phyloP scores from a whole-genome alignment of 1,139 yeast genomes.

The Candida neerlandica region DNA sequence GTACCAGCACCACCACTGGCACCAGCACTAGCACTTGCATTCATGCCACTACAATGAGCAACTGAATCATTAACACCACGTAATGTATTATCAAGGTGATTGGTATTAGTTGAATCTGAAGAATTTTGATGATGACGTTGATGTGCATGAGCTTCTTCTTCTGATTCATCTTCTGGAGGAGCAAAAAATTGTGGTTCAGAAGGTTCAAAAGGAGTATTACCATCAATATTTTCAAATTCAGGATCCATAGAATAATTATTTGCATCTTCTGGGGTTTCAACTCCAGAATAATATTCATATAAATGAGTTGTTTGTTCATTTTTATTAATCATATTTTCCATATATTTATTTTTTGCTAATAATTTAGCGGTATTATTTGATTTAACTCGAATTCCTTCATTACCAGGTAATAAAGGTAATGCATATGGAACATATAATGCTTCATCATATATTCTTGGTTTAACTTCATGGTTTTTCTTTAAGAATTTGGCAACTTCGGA shows the following conservation, averaged over 20 bases:
- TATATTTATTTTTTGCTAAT: slow-evolving; percentile 59
- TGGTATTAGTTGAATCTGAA: background rate
- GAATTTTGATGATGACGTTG: too few relatives aligned
- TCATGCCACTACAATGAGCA: too few relatives aligned
- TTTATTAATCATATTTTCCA: slow-evolving; percentile 78
- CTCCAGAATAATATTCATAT: slow-evolving; percentile 88
- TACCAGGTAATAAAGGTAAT: slow-evolving; percentile 85
- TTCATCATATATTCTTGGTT: slow-evolving; percentile 87
- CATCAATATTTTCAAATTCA: slow-evolving; percentile 39
- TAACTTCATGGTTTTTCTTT: slow-evolving; percentile 70
- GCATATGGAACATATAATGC: slow-evolving; percentile 89
- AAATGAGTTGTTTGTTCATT: slow-evolving; percentile 89
- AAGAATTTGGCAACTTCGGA: slow-evolving; percentile 65
- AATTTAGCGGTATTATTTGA: slow-evolving; percentile 73
- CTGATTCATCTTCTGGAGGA: slow-evolving; percentile 31
- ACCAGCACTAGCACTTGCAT: too few relatives aligned
- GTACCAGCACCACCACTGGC: too few relatives aligned
- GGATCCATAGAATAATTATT: slow-evolving; percentile 58
- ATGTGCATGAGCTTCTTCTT: slow-evolving; percentile 8
- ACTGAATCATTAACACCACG: too few relatives aligned
- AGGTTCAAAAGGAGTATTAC: slow-evolving; percentile 45
- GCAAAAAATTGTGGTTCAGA: slow-evolving; percentile 55
- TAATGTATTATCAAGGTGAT: background rate
- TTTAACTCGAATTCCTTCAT: slow-evolving; percentile 78
- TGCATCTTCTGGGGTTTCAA: slow-evolving; percentile 67